Percentiles rank a stretch among this genome's conserved stretches.
phyloP scores from a whole-genome alignment of 2,329 filamentous ascomycete genomes.

The Apiospora malaysiana region DNA sequence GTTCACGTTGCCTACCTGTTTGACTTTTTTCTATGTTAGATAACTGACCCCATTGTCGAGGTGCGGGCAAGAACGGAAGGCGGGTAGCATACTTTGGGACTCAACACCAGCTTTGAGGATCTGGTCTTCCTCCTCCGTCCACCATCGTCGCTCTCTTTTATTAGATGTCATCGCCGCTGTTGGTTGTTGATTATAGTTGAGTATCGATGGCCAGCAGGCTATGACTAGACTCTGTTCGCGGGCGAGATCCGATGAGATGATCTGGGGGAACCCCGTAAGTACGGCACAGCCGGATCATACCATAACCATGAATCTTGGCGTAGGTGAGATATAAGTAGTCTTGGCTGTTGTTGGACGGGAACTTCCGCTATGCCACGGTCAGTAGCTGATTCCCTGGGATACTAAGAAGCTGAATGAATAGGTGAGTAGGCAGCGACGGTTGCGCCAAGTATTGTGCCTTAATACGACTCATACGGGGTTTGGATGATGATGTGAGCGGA shows the following conservation, averaged over 20 bases:
- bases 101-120: conserved; percentile 9
- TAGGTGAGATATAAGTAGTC: background rate
- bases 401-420: background rate
- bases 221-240: background rate
- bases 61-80: too few species aligned
- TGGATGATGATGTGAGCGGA: conserved; percentile 16
- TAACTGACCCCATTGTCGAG: background rate
- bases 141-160: conserved; percentile 13
- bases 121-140: conserved; percentile 13
- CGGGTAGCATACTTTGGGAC: background rate
- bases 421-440: background rate
- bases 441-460: background rate
- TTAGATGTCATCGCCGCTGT: background rate
- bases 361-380: background rate
- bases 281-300: background rate
- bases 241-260: background rate
- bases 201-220: background rate
- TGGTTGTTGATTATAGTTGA: background rate
- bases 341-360: background rate
- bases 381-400: background rate
- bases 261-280: background rate
- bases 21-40: background rate
- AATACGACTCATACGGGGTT: background rate
- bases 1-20: conserved; percentile 2
- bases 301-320: background rate